A percentile compares a stretch with the other conserved stretches of the same genome.
These are phyloP conservation scores for Pterocarpus santalinus DNA, from an alignment of 306 rosid species.

Conservation along the genomic window DNA sequence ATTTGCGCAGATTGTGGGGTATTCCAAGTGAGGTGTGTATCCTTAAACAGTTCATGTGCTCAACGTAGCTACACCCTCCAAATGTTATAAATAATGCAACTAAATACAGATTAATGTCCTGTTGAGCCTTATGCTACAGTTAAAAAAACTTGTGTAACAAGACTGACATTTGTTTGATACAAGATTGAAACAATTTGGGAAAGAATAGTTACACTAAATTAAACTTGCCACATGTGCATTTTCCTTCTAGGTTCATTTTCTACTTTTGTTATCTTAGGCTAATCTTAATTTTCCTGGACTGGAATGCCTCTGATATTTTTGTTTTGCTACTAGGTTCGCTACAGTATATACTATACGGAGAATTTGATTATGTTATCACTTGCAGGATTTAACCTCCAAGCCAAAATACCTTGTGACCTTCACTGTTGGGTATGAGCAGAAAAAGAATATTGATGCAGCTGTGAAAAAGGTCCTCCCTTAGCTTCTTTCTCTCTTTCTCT, in stretches of 20 bases:
- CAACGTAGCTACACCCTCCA: constrained; percentile 7
- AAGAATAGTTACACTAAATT: neutral
- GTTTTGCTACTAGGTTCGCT: neutral
- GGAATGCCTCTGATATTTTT: neutral
- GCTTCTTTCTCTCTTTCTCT: neutral
- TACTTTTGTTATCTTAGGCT: neutral
- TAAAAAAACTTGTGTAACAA: neutral
- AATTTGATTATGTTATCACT: constrained; percentile 49
- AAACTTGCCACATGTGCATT: neutral
- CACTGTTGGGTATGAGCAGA: constrained; percentile 90
- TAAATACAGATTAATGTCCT: neutral
- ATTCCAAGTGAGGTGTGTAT: constrained; percentile 84
- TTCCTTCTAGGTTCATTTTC: constrained; percentile 19
- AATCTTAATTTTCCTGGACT: neutral
- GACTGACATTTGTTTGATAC: neutral
- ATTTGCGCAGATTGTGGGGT: constrained; percentile 92
- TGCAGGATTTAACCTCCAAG: constrained; percentile 81
- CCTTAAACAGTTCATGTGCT: constrained; percentile 18
- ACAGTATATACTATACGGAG: neutral
- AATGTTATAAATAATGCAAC: constrained; percentile 5
- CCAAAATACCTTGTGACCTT: constrained; percentile 92
- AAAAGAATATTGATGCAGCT: constrained; percentile 78
- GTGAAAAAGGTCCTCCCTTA: constrained; percentile 80
- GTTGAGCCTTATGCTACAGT: neutral
- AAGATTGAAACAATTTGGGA: neutral